phyloP scores from a whole-genome alignment of 2,329 filamentous ascomycete genomes.

The Penicillium sumatraense region DNA sequence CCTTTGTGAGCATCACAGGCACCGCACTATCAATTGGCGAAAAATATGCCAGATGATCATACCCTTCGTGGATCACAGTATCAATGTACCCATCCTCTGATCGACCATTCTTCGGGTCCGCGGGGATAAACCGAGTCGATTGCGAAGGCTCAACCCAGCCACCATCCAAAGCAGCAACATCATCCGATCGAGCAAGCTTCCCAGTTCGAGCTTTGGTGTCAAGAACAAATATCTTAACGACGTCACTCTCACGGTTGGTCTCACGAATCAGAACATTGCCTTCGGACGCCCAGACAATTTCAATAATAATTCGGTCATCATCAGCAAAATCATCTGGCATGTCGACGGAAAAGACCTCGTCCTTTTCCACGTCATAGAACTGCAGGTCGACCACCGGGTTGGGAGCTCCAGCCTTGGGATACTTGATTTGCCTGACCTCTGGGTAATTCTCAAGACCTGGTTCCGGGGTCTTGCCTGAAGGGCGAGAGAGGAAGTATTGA shows the following conservation, averaged over 20 bases:
- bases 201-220: constrained; percentile 76
- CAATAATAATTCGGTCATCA: constrained; percentile 86
- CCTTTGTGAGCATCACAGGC: constrained; percentile 85
- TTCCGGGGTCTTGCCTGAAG: constrained; percentile 71
- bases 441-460: constrained; percentile 85
- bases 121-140: constrained; percentile 82
- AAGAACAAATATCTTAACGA: constrained; percentile 84
- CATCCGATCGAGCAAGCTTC: constrained; percentile 75
- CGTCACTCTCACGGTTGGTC: constrained; percentile 91
- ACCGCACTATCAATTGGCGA: constrained; percentile 79
- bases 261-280: constrained; percentile 84
- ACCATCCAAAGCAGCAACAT: constrained; percentile 84
- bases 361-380: constrained; percentile 82
- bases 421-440: constrained; percentile 90
- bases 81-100: constrained; percentile 90
- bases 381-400: constrained; percentile 88
- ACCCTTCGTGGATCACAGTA: constrained; percentile 81
- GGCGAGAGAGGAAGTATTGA: constrained; percentile 88
- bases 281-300: constrained; percentile 84
- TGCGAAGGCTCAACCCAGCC: constrained; percentile 97
- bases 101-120: constrained; percentile 75
- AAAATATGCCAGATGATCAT: constrained; percentile 93
- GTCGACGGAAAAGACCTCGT: constrained; percentile 78
- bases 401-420: constrained; percentile 91
- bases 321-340: constrained; percentile 78